phyloP scores from a whole-genome alignment of 768 basidiomycete species.

The Hemileccinum rubropunctum region DNA sequence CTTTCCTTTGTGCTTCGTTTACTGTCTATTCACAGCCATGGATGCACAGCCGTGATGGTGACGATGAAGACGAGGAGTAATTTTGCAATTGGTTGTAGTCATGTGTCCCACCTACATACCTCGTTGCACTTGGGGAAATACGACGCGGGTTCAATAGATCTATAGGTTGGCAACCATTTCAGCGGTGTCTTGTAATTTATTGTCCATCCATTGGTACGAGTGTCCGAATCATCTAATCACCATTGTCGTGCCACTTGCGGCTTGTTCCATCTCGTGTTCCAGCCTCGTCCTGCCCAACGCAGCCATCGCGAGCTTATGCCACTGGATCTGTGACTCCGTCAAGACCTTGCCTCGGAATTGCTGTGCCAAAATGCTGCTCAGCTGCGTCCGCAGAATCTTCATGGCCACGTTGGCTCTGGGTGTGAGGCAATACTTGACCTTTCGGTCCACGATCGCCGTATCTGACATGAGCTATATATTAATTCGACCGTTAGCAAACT shows the following conservation, averaged over 20 bases:
- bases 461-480: constrained; percentile 62
- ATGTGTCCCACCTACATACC: constrained; percentile 2
- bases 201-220: not conserved
- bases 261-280: constrained; percentile 23
- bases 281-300: constrained; percentile 55
- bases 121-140: constrained; percentile 5
- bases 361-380: constrained; percentile 56
- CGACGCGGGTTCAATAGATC: not conserved
- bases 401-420: constrained; percentile 78
- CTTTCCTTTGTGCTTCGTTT: not conserved
- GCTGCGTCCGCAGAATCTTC: constrained; percentile 69
- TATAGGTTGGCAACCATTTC: not conserved
- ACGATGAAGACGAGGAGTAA: constrained; percentile 55
- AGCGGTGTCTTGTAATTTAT: not conserved
- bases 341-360: constrained; percentile 66
- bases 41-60: constrained; percentile 41
- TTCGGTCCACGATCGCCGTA: constrained; percentile 78
- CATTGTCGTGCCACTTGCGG: constrained; percentile 10
- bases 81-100: not conserved
- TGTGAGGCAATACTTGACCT: constrained; percentile 67
- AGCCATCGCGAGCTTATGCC: constrained; percentile 71
- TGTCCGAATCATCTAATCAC: constrained; percentile 13
- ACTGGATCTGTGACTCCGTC: constrained; percentile 55
- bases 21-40: not conserved
- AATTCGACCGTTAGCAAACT: constrained; percentile 3